Evolutionary conservation across 2,329 filamentous ascomycete species (phyloP).

Genomic region (Fusarium pseudoanthophilum): DNA sequence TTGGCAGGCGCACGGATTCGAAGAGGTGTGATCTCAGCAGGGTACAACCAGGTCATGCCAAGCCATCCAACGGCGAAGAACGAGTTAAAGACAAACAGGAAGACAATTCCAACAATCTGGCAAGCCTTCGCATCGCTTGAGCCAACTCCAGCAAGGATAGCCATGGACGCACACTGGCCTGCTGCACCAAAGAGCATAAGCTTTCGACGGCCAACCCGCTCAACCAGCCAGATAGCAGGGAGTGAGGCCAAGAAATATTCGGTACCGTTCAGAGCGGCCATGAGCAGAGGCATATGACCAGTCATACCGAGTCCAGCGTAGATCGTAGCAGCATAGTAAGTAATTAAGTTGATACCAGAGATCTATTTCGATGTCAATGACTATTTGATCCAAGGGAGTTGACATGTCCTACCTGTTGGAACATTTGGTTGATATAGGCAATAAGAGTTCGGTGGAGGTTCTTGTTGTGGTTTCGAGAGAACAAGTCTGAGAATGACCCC

Average conservation of each 20-base stretch:
- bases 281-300: constrained; percentile 67
- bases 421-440: constrained; percentile 70
- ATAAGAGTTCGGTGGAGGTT: constrained; percentile 68
- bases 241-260: constrained; percentile 72
- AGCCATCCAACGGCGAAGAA: constrained; percentile 70
- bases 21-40: constrained; percentile 73
- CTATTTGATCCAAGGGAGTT: accelerated
- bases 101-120: constrained; percentile 71
- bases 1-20: constrained; percentile 72
- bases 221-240: constrained; percentile 69
- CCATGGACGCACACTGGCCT: constrained; percentile 72
- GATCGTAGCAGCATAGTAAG: constrained; percentile 70
- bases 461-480: constrained; percentile 67
- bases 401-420: constrained; percentile 56
- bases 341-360: constrained; percentile 71
- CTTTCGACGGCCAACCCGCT: constrained; percentile 73
- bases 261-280: constrained; percentile 55
- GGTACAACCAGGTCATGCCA: constrained; percentile 71
- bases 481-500: constrained; percentile 67
- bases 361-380: constrained; percentile 45
- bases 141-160: constrained; percentile 68
- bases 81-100: constrained; percentile 71
- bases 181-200: constrained; percentile 77
- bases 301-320: constrained; percentile 65
- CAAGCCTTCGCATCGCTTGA: constrained; percentile 58